phyloP scores from a whole-genome alignment of 257 asterid genomes.

The Petrea volubilis region DNA sequence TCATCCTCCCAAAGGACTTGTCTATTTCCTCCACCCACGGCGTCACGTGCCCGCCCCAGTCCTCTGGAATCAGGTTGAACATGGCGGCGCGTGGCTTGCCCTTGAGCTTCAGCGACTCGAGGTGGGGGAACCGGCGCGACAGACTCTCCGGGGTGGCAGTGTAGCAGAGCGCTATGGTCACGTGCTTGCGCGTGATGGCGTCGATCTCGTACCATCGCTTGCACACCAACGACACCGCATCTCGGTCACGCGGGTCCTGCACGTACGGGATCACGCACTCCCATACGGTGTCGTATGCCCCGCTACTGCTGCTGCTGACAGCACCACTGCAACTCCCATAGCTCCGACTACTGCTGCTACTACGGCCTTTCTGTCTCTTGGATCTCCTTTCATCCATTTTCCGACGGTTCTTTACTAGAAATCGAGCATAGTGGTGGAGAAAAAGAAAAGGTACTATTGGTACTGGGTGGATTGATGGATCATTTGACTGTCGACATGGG shows the following conservation, averaged over 20 bases:
- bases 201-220: constrained; percentile 67
- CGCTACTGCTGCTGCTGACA: constrained; percentile 17
- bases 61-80: constrained; percentile 77
- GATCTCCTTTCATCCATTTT: constrained; percentile 23
- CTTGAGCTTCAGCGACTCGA: constrained; percentile 76
- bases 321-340: not conserved
- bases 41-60: constrained; percentile 80
- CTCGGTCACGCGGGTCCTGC: constrained; percentile 69
- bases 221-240: constrained; percentile 59
- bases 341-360: constrained; percentile 1
- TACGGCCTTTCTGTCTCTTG: constrained; percentile 12
- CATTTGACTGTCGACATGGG: not conserved
- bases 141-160: constrained; percentile 57
- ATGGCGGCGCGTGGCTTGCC: constrained; percentile 94
- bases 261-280: constrained; percentile 73
- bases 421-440: not conserved
- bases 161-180: constrained; percentile 82
- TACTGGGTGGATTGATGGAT: not conserved
- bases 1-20: constrained; percentile 43
- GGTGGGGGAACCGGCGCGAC: constrained; percentile 60
- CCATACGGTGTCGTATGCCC: constrained; percentile 60
- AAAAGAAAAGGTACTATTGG: not conserved
- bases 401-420: not conserved
- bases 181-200: constrained; percentile 70
- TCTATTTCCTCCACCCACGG: constrained; percentile 73